phyloP scores from a whole-genome alignment of 371 early-diverging fungal genomes.

The Mucor saturninus region DNA sequence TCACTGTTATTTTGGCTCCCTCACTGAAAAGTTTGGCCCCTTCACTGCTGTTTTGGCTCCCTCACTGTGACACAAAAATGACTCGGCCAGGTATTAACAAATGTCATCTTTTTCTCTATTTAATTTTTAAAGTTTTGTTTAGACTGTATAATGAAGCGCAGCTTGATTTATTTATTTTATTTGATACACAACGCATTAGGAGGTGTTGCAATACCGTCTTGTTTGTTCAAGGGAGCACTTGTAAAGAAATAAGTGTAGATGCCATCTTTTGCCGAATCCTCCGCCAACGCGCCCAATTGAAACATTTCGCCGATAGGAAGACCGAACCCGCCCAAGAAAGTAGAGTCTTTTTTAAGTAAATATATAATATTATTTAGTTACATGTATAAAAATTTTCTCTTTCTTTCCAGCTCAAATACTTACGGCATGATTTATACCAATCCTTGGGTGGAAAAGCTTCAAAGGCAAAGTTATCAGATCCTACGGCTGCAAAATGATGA shows the following conservation, averaged over 20 bases:
- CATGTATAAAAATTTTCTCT: too few relatives aligned
- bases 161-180: conserved; percentile 19
- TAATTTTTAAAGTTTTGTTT: too few relatives aligned
- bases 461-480: conserved; percentile 37
- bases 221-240: conserved; percentile 49
- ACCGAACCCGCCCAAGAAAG: conserved; percentile 46
- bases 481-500: conserved; percentile 51
- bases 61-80: too few relatives aligned
- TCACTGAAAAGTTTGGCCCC: too few relatives aligned
- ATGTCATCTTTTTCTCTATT: too few relatives aligned
- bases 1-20: too few relatives aligned
- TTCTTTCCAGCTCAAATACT: not conserved
- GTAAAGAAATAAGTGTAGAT: conserved; percentile 47
- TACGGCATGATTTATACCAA: conserved; percentile 33
- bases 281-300: conserved; percentile 42
- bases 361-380: not conserved
- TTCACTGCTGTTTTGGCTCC: too few relatives aligned
- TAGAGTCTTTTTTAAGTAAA: conserved; percentile 26
- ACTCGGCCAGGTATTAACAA: too few relatives aligned
- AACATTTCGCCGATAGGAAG: conserved; percentile 55
- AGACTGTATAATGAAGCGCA: too few relatives aligned
- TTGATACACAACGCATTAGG: conserved; percentile 52
- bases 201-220: conserved; percentile 45
- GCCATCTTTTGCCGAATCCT: conserved; percentile 43
- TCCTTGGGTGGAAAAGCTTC: conserved; percentile 44